Evolutionary conservation across 495 filamentous ascomycete species (phyloP), one percentile per base, ranked within the genome.

Genomic region (Penicillium canescens): DNA sequence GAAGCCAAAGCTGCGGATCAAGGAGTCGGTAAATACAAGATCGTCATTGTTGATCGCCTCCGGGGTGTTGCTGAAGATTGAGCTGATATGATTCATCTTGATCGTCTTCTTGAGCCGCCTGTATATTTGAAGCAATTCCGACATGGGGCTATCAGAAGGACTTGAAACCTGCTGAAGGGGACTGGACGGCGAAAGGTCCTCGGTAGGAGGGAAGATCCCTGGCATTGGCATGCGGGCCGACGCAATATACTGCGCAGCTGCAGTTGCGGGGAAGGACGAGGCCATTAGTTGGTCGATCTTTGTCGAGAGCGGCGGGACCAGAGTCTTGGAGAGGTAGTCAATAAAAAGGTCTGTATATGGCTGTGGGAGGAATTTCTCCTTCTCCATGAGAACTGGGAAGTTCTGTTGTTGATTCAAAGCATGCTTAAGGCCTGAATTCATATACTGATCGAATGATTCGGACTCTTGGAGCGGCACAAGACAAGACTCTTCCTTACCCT

Each of bases 81-180:
- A 76, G 41, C 62, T 55, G 26, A 96, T 82, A 9, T 81, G 71
- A 55, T 97, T 97, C 53, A 81, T 75, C 24, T 73, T 78, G 41
- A 97, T 79, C 0, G 91, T 94, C 54, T 91, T 86, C 56, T 86
- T 82, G 11, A 98, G 75, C 35, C 93, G 82, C 56, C 82, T 80
- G 61, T 96, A 98, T 34, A 91, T 87, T 35, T 82, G 79, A 21
- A 88, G 75, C n/a, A 97, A 80, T 63, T 96, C 94, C 16, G 79
- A 73, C 67, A 86, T 80, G 41, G 73, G 65, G 20, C 78, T 76
- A 12, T 71, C 64, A 12, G 59, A 46, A 10, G 75, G 70, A 38
- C 61, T 70, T 8, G 66, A 57, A 38, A 64, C 62, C 52, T 66
- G 71, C 33, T 68, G 75, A 13, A 65, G 55, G 4, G 72, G 71